Evolutionary conservation across 805 yeast genomes (phyloP).

Genomic region (Saccharomycopsis selenospora): DNA sequence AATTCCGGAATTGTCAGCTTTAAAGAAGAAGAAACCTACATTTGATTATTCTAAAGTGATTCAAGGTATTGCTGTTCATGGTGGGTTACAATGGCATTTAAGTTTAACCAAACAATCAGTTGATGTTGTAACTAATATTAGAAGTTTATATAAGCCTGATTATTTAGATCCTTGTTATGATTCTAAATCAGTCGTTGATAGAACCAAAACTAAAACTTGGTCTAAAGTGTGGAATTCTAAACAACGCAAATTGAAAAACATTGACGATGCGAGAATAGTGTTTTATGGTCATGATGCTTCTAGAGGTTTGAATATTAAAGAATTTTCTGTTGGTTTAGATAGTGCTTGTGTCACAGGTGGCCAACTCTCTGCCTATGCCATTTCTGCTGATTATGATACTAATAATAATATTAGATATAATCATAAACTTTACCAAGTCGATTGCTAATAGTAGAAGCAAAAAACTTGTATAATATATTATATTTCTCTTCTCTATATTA

Average conservation of each 20-base stretch:
- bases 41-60: constrained; percentile 16
- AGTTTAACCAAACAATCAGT: constrained; percentile 43
- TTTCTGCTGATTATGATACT: constrained; percentile 13
- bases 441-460: constrained; percentile 10
- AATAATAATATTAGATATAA: constrained; percentile 4
- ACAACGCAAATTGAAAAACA: constrained; percentile 27
- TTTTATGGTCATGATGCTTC: constrained; percentile 88
- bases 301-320: constrained; percentile 58
- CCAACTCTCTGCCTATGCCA: constrained; percentile 48
- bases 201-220: constrained; percentile 41
- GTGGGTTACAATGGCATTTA: constrained; percentile 68
- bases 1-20: neutral
- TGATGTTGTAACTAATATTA: constrained; percentile 57
- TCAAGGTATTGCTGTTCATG: constrained; percentile 65
- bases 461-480: too few relatives aligned
- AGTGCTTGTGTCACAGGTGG: constrained; percentile 77
- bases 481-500: too few relatives aligned
- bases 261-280: constrained; percentile 32
- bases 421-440: constrained; percentile 18
- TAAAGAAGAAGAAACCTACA: constrained; percentile 22
- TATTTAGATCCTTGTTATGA: constrained; percentile 36
- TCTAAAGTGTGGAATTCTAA: constrained; percentile 46
- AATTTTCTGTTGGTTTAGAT: constrained; percentile 74
- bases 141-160: constrained; percentile 59
- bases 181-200: constrained; percentile 21